These are phyloP conservation scores for Bacterosira constricta DNA, from an alignment of 108 stramenopile genomes.

Conservation along the genomic window DNA sequence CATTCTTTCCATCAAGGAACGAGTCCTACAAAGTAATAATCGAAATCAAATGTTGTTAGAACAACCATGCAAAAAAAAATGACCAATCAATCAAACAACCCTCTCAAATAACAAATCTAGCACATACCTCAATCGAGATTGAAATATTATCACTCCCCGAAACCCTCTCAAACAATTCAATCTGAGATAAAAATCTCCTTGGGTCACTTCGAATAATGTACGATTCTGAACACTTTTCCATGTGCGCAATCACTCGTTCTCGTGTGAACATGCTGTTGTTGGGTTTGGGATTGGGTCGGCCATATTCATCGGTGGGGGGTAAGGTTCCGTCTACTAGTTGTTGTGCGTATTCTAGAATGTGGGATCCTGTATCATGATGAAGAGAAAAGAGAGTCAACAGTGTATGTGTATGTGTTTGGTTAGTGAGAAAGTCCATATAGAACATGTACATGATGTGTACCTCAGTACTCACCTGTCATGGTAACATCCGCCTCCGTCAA, in stretches of 20 bases:
- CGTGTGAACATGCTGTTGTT: conserved; percentile 53
- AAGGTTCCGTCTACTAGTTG: conserved; percentile 58
- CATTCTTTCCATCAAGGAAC: conserved; percentile 48
- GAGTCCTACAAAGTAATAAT: conserved; percentile 30
- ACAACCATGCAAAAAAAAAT: conserved; percentile 14
- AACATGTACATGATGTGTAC: not conserved
- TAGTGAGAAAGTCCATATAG: not conserved
- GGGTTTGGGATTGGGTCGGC: conserved; percentile 48
- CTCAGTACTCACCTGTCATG: conserved; percentile 28
- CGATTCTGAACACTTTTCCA: conserved; percentile 76
- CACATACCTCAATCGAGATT: conserved; percentile 71
- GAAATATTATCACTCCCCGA: conserved; percentile 87
- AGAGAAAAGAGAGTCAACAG: not conserved
- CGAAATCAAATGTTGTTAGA: conserved; percentile 33
- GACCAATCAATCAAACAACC: not conserved
- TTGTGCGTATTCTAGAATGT: conserved; percentile 69
- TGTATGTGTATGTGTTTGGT: too few species aligned
- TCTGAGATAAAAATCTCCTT: conserved; percentile 81
- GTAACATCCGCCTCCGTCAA: conserved; percentile 44
- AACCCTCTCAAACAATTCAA: conserved; percentile 80
- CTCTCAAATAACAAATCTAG: not conserved
- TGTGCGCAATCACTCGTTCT: conserved; percentile 69
- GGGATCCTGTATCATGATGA: conserved; percentile 19
- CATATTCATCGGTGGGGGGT: conserved; percentile 45
- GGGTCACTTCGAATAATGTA: conserved; percentile 71